phyloP scores from a whole-genome alignment of 1,284 basidiomycete species.

The Boletus semigastroideus region DNA sequence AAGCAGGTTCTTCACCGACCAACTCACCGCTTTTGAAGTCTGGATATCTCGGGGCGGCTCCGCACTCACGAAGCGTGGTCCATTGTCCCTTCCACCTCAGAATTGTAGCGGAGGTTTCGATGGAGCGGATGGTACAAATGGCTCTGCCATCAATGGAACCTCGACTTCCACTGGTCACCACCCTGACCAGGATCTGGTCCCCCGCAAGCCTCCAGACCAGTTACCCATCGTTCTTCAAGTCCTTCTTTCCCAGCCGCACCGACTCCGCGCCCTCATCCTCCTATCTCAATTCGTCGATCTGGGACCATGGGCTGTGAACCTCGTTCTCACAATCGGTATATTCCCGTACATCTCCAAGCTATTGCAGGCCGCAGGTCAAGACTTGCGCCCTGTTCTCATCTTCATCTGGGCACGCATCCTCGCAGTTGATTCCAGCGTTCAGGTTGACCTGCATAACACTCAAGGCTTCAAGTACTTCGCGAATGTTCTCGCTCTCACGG shows the following conservation, averaged over 20 bases:
- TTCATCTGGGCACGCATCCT: constrained; percentile 99
- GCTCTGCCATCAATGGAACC: constrained; percentile 9
- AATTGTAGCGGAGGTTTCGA: constrained; percentile 34
- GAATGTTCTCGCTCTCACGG: constrained; percentile 68
- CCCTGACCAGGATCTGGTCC: constrained; percentile 62
- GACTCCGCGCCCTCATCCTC: constrained; percentile 93
- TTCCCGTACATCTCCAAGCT: constrained; percentile 99
- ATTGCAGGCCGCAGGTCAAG: constrained; percentile 91
- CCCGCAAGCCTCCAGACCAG: constrained; percentile 91
- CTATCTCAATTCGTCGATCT: constrained; percentile 97
- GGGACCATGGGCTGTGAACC: constrained; percentile 97
- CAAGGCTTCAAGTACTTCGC: constrained; percentile 91
- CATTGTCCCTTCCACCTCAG: constrained; percentile 61
- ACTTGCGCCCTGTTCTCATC: constrained; percentile 96
- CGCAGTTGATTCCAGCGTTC: constrained; percentile 92
- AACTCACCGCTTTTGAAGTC: constrained; percentile 96
- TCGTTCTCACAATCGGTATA: constrained; percentile 97
- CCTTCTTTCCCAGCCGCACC: constrained; percentile 93
- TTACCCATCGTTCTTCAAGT: constrained; percentile 98
- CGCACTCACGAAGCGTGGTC: constrained; percentile 74
- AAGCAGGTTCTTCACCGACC: constrained; percentile 95
- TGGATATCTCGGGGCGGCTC: constrained; percentile 94
- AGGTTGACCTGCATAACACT: constrained; percentile 86
- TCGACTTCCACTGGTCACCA: constrained; percentile 9
- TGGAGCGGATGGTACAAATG: constrained; percentile 22